Percentiles rank a stretch among this genome's conserved stretches.
These are phyloP conservation scores for Neolentinus lepideus DNA, from an alignment of 1,284 basidiomycete genomes.

Conservation along the genomic window DNA sequence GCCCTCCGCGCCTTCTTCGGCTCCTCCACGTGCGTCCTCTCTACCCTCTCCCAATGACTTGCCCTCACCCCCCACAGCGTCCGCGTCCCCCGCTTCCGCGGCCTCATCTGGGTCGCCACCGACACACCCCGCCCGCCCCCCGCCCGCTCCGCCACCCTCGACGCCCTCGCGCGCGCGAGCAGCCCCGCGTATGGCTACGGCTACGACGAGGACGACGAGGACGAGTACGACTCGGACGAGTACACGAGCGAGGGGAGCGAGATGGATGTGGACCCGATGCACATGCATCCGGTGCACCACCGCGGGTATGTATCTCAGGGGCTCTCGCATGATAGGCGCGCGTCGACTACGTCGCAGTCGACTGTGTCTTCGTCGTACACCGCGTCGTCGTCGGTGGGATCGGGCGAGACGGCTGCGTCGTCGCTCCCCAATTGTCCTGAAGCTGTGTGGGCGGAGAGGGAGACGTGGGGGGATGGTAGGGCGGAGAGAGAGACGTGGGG, in stretches of 20 bases:
- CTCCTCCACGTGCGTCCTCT: background rate
- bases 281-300: conserved; percentile 42
- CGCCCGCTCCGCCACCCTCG: conserved; percentile 15
- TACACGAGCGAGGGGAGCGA: conserved; percentile 9
- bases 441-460: no score
- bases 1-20: conserved; percentile 77
- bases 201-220: conserved; percentile 5
- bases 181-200: background rate
- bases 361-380: conserved; percentile 8
- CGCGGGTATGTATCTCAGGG: conserved; percentile 9
- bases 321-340: conserved; percentile 15
- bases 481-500: no score
- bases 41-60: conserved; percentile 8
- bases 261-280: conserved; percentile 17
- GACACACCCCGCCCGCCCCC: conserved; percentile 32
- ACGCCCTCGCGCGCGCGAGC: conserved; percentile 13
- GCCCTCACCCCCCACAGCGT: conserved; percentile 18
- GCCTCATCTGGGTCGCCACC: conserved; percentile 69
- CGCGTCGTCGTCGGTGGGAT: conserved; percentile 8
- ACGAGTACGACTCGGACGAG: conserved; percentile 8
- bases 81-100: conserved; percentile 38
- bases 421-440: conserved; percentile 8
- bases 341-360: conserved; percentile 1
- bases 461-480: no score
- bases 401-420: conserved; percentile 9